Evolutionary conservation across 257 asterid species (phyloP), one percentile per base, ranked within the genome.

Genomic region (Buddleja alternifolia): DNA sequence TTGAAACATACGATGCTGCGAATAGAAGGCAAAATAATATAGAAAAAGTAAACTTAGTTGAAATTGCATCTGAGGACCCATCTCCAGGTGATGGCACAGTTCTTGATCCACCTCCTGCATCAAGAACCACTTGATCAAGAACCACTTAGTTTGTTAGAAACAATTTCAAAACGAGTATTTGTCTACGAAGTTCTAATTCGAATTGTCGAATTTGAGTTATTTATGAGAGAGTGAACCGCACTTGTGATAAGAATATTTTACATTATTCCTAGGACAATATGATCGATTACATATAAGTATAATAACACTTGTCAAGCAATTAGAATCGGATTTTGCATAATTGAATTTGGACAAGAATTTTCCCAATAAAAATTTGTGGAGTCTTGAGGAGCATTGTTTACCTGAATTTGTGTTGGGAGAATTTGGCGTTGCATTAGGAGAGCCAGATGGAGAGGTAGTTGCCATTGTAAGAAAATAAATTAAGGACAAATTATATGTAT

Each of bases 61-160:
- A 54, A 62, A 42, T 65, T 71, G 81, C 78, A 62, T 66, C 71
- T 14, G 54, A 76, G 6, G 82, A 50, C 55, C 81, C 78, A 47
- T 61, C 68, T 61, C 74, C 75, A 10, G 79, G 25, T 24, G 81
- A 69, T 69, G 80, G 71, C 19, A 51, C 71, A 17, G 51, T 72
- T 37, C n/a, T 67, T 12, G 85, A 69, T 23, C 80, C 82, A 50
- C 48, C 37, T 20, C 78, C 86, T 81, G 77, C 69, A 69, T 53
- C 16, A 11, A 4, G 14, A 37, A 51, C 19, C 6, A 55, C 3
- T n/a, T n/a, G n/a, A n/a, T n/a, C n/a, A n/a, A n/a, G 10, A 17
- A 11, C 10, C n/a, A n/a, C n/a, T n/a, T n/a, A n/a, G n/a, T 17
- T 19, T 39, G 51, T 37, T 42, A 8, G n/a, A n/a, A 19, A 17